Percentiles rank a stretch among this genome's conserved stretches.
Evolutionary conservation across 352 stramenopile species (phyloP).

Genomic region (Thraustochytrium striatum): DNA sequence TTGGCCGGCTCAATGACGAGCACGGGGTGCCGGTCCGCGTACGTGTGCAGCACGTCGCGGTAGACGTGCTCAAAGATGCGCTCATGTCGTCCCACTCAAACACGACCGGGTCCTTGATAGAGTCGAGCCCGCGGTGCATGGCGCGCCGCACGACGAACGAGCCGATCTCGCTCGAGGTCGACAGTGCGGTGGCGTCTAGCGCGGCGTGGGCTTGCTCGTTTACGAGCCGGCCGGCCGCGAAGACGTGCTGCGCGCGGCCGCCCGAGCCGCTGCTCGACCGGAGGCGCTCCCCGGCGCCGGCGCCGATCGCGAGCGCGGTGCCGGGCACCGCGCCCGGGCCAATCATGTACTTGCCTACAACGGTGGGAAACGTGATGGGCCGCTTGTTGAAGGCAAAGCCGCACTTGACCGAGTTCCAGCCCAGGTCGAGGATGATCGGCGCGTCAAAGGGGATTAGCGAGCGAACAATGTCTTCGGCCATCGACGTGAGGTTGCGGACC

Average conservation of each 20-base stretch:
- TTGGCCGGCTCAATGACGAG: constrained; percentile 27
- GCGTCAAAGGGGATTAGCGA: constrained; percentile 47
- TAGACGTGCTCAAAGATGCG: constrained; percentile 32
- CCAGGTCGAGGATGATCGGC: constrained; percentile 38
- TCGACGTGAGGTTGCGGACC: not conserved
- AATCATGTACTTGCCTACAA: constrained; percentile 30
- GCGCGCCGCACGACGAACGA: constrained; percentile 19
- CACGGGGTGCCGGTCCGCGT: constrained; percentile 31
- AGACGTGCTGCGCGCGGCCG: not conserved
- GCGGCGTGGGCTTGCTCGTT: constrained; percentile 20
- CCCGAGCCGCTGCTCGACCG: not conserved
- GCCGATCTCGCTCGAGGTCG: not conserved
- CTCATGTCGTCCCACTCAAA: constrained; percentile 48
- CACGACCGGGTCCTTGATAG: constrained; percentile 29
- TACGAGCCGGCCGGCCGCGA: constrained; percentile 3
- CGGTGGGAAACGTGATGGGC: constrained; percentile 5
- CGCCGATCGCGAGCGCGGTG: not conserved
- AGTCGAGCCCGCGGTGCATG: constrained; percentile 41
- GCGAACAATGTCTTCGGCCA: constrained; percentile 33
- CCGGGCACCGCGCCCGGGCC: not conserved
- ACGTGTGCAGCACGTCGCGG: constrained; percentile 30
- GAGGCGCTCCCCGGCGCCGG: not conserved
- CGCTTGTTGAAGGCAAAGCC: constrained; percentile 36
- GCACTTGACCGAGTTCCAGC: constrained; percentile 46
- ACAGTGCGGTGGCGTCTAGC: not conserved